Base-by-base conservation (phyloP, 768 basidiomycete species). In the Boletus subcaerulescens region DNA sequence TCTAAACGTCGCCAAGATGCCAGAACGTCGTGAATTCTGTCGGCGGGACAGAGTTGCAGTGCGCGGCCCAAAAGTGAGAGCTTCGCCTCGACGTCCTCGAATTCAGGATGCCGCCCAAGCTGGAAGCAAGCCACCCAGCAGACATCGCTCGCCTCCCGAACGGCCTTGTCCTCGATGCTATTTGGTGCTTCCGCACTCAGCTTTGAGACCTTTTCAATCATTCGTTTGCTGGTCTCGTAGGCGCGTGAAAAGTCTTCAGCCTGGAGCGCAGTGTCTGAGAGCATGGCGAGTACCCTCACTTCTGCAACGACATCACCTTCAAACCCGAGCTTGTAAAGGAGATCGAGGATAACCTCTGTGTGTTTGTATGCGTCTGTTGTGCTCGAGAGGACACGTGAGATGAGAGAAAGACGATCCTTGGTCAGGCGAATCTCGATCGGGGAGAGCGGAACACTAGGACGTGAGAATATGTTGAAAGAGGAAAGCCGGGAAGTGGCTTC, bases 401-500 rank as follows among this genome's bases (percentile, higher is more conserved):
- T 80, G n/a, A 98, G 81, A 3, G 85, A 85, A 17, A 99, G 82
- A 9, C 89, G 86, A 68, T 98, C 90, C 60, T 89, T 91, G 32
- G 91, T 90, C 20, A 97, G 80, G 10, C 96, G 87, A 56, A 99
- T 93, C 70, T 98, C 95, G 56, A 97, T 84, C 0, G 96, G 96
- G 10, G 93, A 82, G 48, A 98, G 85, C 7, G 85, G 80, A 41
- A 87, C 81, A 44, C 91, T 87, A 10, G 85, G 82, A 6, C 83
- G 78, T 22, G 92, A 85, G 67, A 78, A 77, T 56, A 96, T 79
- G 54, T 91, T 90, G 78, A 92, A 99, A 4, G 96, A 93, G n/a
- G 87, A 84, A 12, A 99, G 85, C 3, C 92, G 87, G 24, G 93
- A 96, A 1, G 97, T 99, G 2, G 97, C 97, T 74, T 98, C 95